Evolutionary conservation across 306 rosid species (phyloP), one percentile per base, ranked within the genome.

Genomic region (Styphnolobium japonicum): DNA sequence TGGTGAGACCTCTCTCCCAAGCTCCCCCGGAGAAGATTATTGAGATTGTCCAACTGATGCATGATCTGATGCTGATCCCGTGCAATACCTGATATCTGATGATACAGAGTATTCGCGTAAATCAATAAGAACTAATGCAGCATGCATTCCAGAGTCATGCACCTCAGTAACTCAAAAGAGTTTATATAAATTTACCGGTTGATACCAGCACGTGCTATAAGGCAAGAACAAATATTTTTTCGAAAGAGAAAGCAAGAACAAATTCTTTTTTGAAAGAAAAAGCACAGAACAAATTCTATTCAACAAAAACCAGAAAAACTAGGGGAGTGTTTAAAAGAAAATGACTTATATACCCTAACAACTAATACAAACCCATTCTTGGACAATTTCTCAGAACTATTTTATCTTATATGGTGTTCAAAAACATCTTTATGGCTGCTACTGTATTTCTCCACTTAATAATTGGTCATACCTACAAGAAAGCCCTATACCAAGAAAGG

Each of bases 41-140:
- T 86, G 65, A 96, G 91, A 81, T 86, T 90, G 85, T 93, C 96
- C 40, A 96, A 67, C 71, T 96, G 98, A 68, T 89, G 98, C 84
- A 87, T 84, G 14, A 96, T 85, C 79, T 96, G 98, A 36, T 93
- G 93, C 83, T 96, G 99, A 4, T 94, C 83, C 58, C 93, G 88
- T 0, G 84, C 70, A 16, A 95, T 86, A 14, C 86, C 76, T 6
- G 90, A 89, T 82, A 96, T 80, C 99, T 93, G 84, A 66, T 55
- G 33, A 46, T 42, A 85, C 58, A 79, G 2, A 58, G 43, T 7
- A 75, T 60, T 15, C 75, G 49, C n/a, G 21, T 33, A 23, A 42
- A 68, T 55, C 11, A 80, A 14, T 31, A 42, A 79, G 69, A 76
- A 67, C 31, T 16, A 71, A 25, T 48, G 66, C 25, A 34, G 55